These are phyloP conservation scores for Alternaria angustiovoidea DNA, from an alignment of 2,329 filamentous ascomycete species.

Conservation along the genomic window DNA sequence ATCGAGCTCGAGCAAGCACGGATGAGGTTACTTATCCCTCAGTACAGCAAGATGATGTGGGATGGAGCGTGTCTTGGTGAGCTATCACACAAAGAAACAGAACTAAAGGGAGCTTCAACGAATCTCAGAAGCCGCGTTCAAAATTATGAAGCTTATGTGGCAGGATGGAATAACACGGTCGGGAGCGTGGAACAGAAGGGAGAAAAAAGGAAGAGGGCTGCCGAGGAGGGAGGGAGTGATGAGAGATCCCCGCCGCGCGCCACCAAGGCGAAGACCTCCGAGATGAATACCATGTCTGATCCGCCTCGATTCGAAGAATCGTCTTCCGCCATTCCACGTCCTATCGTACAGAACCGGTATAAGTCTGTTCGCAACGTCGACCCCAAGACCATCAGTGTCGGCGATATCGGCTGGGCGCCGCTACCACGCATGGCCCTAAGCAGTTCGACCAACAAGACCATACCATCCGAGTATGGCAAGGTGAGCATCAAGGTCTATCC, in stretches of 20 bases:
- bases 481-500: neutral
- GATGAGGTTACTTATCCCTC: neutral
- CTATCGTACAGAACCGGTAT: neutral
- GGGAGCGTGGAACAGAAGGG: neutral
- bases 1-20: neutral
- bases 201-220: neutral
- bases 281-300: neutral
- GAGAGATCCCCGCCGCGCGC: neutral
- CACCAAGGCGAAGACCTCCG: neutral
- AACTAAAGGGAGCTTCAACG: neutral
- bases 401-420: constrained; percentile 3
- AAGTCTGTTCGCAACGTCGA: neutral
- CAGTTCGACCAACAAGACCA: neutral
- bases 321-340: neutral
- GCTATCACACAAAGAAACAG: neutral
- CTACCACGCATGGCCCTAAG: neutral
- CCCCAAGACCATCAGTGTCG: neutral
- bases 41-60: neutral
- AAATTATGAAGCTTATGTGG: neutral
- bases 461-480: neutral
- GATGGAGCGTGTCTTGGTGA: neutral
- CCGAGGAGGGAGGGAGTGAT: neutral
- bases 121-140: neutral
- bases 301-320: neutral
- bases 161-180: neutral